Evolutionary conservation across 1,139 yeast genomes (phyloP).

Genomic region (Hemisphaericaspora subhashii): DNA sequence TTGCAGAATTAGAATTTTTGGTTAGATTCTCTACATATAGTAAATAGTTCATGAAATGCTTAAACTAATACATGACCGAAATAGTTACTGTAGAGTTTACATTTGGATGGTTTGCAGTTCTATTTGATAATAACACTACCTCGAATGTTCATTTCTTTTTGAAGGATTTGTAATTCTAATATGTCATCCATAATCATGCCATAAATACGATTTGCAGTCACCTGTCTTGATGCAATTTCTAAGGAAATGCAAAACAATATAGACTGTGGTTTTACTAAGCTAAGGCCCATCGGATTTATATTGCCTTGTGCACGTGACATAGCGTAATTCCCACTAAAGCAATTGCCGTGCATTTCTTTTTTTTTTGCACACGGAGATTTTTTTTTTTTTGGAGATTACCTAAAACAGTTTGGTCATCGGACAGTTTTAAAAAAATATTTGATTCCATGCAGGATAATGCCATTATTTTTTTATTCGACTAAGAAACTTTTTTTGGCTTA

Average conservation of each 20-base stretch:
- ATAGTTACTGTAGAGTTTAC: too few species aligned
- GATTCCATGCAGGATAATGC: not conserved
- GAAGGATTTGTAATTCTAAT: too few species aligned
- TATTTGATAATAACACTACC: too few species aligned
- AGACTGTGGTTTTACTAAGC: not conserved
- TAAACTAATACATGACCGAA: too few species aligned
- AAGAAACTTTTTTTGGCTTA: not conserved
- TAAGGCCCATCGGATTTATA: not conserved
- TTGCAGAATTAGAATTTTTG: constrained; percentile 15
- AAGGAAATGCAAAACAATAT: too few species aligned
- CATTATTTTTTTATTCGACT: not conserved
- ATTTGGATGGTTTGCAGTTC: too few species aligned
- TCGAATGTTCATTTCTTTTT: too few species aligned
- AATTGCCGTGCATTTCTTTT: not conserved
- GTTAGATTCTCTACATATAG: not conserved
- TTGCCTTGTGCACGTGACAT: not conserved
- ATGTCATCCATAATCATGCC: too few species aligned
- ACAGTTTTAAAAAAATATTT: too few species aligned
- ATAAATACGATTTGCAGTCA: not conserved
- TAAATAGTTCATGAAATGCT: not conserved
- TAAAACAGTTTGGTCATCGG: not conserved
- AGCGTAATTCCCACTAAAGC: not conserved
- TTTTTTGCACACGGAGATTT: too few species aligned
- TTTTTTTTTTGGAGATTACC: too few species aligned
- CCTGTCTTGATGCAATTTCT: not conserved